Evolutionary conservation across 176 grass and related monocot species (phyloP).

Genomic region (Puccinellia tenuiflora): DNA sequence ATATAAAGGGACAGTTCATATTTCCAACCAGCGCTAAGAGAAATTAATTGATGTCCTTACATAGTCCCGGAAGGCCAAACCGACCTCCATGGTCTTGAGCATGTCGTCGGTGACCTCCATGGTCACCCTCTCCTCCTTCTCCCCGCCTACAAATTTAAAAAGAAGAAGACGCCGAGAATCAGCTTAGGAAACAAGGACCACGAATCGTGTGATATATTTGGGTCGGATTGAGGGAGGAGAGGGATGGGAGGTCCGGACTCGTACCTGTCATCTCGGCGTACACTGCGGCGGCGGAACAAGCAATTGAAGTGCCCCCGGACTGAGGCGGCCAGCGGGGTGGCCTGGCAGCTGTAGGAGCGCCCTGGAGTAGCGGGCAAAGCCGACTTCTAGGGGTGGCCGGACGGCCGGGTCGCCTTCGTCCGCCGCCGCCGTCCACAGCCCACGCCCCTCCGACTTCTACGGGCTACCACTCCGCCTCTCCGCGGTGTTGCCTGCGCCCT

Average conservation of each 20-base stretch:
- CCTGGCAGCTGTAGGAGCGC: background rate
- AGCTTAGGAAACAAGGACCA: background rate
- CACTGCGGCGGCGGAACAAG: background rate
- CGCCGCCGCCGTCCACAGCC: background rate
- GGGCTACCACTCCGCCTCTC: background rate
- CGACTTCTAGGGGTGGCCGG: background rate
- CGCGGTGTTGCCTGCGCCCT: background rate
- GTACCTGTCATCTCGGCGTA: background rate
- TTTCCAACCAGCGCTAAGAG: background rate
- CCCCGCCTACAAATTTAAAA: background rate
- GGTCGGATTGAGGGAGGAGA: background rate
- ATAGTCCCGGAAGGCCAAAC: constrained; percentile 91
- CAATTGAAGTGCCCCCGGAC: background rate
- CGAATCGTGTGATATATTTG: background rate
- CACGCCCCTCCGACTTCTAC: background rate
- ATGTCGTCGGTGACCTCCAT: constrained; percentile 95
- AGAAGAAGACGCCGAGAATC: background rate
- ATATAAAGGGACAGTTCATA: background rate
- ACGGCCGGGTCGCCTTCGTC: background rate
- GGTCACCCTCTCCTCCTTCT: constrained; percentile 43
- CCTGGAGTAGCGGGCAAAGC: background rate
- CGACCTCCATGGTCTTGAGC: constrained; percentile 97
- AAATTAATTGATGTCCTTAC: constrained; percentile 27
- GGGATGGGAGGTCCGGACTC: background rate
- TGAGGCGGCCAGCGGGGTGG: background rate